Base-by-base conservation (phyloP, 2,329 filamentous ascomycete species). In the Aureobasidium vineae region DNA sequence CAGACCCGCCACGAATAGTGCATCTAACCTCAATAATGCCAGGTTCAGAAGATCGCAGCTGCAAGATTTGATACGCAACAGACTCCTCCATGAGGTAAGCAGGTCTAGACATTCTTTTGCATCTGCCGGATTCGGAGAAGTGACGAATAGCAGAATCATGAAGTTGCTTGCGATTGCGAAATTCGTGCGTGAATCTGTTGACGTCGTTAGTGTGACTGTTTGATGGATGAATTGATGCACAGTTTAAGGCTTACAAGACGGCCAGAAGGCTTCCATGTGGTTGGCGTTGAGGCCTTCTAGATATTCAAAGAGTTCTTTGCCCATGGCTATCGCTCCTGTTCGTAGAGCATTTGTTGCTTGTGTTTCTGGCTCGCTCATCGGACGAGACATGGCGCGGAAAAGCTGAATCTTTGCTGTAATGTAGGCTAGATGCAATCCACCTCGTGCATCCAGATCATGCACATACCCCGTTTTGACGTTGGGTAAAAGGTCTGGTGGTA, bases 351-450 rank as follows among this genome's bases (percentile, higher is more conserved):
- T 69, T 23, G 73, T 70, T 1, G 74, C 75, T 10, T 69, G 69
- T 3, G 70, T 69, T 60, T 71, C 74, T 11, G 71, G 67, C 54
- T 75, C 72, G 15, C 72, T 71, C 3, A 71, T 69, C 10, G 79
- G 79, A 13, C 82, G 77, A 1, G 84, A 76, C 63, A 85, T 80
- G 5, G 79, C 79, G 2, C 82, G 79, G 70, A 84, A 82, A 2
- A 84, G 77, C 49, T 81, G 79, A 63, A 84, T 82, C 66, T 84
- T 82, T 0, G 82, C 80, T 0, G 81, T 81, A 56, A 82, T 80
- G 68, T 84, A 84, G 0, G 82, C 81, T 2, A 85, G 76, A 60
- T 84, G 80, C 10, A 85, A 73, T 47, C 80, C 82, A 1, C 81
- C 78, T 56, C 73, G 70, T 70, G 77, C 67, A 49, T 83, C 79